These are phyloP conservation scores for Leptomonas pyrrhocoris DNA, from an alignment of 208 protist species.

Conservation along the genomic window DNA sequence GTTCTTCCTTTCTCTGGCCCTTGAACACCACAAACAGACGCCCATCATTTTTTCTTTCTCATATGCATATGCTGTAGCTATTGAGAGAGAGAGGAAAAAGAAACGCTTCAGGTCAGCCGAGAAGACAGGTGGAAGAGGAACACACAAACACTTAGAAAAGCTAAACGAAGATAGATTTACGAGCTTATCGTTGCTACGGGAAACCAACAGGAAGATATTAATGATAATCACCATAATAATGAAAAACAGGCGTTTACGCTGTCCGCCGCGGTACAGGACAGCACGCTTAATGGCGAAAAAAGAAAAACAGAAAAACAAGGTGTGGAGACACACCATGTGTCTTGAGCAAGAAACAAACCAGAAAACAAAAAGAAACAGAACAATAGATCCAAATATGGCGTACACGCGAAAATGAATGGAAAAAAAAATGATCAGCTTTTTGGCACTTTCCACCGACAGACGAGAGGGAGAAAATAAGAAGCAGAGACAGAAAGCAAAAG, in stretches of 20 bases:
- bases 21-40: background rate
- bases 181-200: background rate
- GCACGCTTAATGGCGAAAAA: background rate
- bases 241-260: background rate
- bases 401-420: background rate
- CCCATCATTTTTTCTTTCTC: background rate
- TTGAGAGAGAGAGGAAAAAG: background rate
- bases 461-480: conserved; percentile 5
- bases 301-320: background rate
- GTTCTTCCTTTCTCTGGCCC: background rate
- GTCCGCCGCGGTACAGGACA: background rate
- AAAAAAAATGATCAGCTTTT: conserved; percentile 1
- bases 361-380: conserved; percentile 7
- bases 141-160: conserved; percentile 5
- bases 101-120: background rate
- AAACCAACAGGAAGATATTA: background rate
- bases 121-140: background rate
- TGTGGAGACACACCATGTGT: background rate
- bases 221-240: background rate
- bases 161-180: conserved; percentile 1
- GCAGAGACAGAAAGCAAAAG: background rate
- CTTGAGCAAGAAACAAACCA: too few species aligned
- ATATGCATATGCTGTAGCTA: background rate
- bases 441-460: background rate
- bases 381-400: background rate